phyloP scores from a whole-genome alignment of 2,329 filamentous ascomycete species.

The Aspergillus chevalieri region DNA sequence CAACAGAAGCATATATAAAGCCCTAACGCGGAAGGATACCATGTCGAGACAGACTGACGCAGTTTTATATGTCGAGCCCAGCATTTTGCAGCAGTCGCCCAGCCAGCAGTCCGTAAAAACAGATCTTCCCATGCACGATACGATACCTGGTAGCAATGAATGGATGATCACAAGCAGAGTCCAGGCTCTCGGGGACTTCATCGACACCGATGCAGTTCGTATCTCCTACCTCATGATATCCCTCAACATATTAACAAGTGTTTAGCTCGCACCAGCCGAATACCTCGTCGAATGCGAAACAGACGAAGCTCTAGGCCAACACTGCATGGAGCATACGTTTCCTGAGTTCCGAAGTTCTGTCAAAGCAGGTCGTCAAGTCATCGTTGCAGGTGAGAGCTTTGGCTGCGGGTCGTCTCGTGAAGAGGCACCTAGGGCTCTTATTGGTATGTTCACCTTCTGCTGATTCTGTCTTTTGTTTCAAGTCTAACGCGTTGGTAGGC shows the following conservation, averaged over 20 bases:
- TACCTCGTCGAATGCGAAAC: constrained; percentile 25
- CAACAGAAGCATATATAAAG: constrained; percentile 1
- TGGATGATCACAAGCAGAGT: constrained; percentile 29
- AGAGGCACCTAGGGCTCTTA: constrained; percentile 39
- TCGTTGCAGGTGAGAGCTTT: constrained; percentile 44
- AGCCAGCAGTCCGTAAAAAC: not conserved
- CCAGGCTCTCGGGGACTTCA: constrained; percentile 39
- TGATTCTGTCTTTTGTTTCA: not conserved
- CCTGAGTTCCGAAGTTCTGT: constrained; percentile 37
- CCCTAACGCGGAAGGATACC: not conserved
- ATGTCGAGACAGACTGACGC: not conserved
- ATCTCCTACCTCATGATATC: not conserved
- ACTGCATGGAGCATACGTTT: constrained; percentile 38
- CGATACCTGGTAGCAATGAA: not conserved
- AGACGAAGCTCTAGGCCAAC: constrained; percentile 30
- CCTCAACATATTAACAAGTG: not conserved
- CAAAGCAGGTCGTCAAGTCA: constrained; percentile 32
- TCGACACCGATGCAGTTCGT: constrained; percentile 37
- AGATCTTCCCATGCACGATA: too few species aligned
- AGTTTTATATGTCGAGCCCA: not conserved
- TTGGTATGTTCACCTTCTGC: constrained; percentile 16
- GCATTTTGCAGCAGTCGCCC: not conserved
- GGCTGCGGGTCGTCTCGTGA: constrained; percentile 44
- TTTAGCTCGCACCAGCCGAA: constrained; percentile 37
- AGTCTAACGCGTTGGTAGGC: not conserved